Base-by-base conservation (phyloP, 495 filamentous ascomycete genomes). In the Saxophila tyrrhenica region DNA sequence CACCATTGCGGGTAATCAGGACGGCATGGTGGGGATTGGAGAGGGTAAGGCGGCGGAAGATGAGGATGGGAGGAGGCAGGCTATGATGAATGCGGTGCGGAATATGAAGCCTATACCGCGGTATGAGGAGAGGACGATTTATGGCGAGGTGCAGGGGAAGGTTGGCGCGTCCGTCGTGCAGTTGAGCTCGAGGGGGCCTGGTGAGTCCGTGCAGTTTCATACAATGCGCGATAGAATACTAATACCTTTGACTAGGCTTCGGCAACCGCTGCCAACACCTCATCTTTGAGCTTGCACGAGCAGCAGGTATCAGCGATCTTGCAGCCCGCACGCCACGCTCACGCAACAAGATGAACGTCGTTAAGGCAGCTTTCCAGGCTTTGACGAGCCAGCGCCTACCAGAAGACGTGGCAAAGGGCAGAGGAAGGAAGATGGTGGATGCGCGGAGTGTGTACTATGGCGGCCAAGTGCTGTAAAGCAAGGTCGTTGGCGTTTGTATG, bases 371-470 rank as follows among this genome's bases (percentile, higher is more conserved):
- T 25, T 85, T 85, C 64, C 62, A 89, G 65, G 92, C 91, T 0
- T 74, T 99, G 44, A 74, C 77, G 70, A 84, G 70, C 70, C 92
- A 99, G 73, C 78, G 75, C 54, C 71, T 91, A 60, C 94, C 94
- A 10, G 87, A 97, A 65, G 82, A 89, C 62, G 77, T 98, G 65
- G 92, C 92, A 43, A 73, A 83, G 25, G 91, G 83, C 39, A 71
- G 88, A 49, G 91, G 92, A 43, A 89, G 82, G 77, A 98, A 98
- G 77, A 69, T 98, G 60, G 89, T 97, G 17, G 92, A 98, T 75
- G 84, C 90, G 45, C 75, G 92, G 63, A 96, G 89, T 75, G 92
- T 97, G 63, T 99, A 99, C 73, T 97, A 96, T 72, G 87, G 85
- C 17, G 89, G 90, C 11, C 77, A 76, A 66, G 74, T 62, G 44